A percentile compares a stretch with the other conserved stretches of the same genome.
These are phyloP conservation scores for Chytridiales sp. DNA, from an alignment of 371 early-diverging fungal genomes.

Conservation along the genomic window DNA sequence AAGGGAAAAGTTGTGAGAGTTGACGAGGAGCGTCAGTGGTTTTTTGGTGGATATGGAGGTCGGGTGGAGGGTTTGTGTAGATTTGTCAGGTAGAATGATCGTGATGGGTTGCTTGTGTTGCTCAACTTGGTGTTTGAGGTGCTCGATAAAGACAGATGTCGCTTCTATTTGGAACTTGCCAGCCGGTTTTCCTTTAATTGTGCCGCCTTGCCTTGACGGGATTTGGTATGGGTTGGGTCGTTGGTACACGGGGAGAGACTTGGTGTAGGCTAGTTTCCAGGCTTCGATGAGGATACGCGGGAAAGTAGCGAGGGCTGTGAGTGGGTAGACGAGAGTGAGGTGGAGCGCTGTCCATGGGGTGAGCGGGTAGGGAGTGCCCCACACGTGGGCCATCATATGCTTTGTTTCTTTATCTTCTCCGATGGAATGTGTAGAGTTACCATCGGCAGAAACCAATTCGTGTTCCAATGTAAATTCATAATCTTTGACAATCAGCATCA, in stretches of 20 bases:
- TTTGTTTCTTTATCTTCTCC: neutral
- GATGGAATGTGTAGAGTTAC: neutral
- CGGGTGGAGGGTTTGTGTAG: too few species aligned
- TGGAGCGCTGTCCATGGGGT: constrained; percentile 17
- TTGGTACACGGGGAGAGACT: constrained; percentile 47
- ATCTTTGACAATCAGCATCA: constrained; percentile 34
- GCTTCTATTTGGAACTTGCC: constrained; percentile 14
- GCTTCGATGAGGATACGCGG: constrained; percentile 58
- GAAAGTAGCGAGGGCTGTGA: constrained; percentile 51
- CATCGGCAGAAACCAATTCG: neutral
- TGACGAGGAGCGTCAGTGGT: constrained; percentile 10
- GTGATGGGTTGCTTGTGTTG: neutral
- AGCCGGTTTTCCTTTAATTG: constrained; percentile 14
- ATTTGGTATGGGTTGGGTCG: constrained; percentile 40
- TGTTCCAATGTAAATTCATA: constrained; percentile 17
- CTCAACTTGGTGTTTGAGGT: neutral
- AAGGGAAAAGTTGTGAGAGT: constrained; percentile 14
- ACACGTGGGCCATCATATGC: constrained; percentile 43
- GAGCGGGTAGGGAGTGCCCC: constrained; percentile 29
- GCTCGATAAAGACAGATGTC: neutral
- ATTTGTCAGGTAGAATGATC: neutral
- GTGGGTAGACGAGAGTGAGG: constrained; percentile 38
- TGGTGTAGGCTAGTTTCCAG: constrained; percentile 41
- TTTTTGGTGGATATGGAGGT: neutral
- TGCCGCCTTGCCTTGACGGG: neutral